phyloP scores from a whole-genome alignment of 345 rosid species.

The Salix exigua region DNA sequence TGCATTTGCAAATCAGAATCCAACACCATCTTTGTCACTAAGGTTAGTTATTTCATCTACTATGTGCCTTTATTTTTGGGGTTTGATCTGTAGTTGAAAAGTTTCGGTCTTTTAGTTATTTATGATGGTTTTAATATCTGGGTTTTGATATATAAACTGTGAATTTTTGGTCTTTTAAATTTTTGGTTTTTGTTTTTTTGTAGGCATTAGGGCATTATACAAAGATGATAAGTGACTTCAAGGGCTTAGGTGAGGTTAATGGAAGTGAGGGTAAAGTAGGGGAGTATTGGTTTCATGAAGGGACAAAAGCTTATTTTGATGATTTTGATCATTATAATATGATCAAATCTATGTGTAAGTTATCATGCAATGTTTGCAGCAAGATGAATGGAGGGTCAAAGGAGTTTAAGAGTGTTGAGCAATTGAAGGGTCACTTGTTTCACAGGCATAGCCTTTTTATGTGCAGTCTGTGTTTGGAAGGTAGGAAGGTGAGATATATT shows the following conservation, averaged over 20 bases:
- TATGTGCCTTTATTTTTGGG: background rate
- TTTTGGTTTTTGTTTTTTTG: background rate
- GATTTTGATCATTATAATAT: conserved; percentile 21
- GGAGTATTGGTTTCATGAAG: conserved; percentile 23
- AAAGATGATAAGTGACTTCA: conserved; percentile 23
- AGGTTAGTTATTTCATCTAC: background rate
- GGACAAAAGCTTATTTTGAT: conserved; percentile 22
- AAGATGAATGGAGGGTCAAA: conserved; percentile 3
- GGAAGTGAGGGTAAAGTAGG: conserved; percentile 23
- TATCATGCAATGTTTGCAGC: conserved; percentile 25
- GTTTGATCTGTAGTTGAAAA: background rate
- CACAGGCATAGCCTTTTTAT: conserved; percentile 19
- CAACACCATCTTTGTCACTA: conserved; percentile 19
- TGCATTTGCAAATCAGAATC: conserved; percentile 30
- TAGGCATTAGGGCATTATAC: conserved; percentile 30
- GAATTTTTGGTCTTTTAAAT: background rate
- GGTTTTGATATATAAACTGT: background rate
- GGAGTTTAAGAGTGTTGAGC: conserved; percentile 22
- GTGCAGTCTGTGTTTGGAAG: conserved; percentile 29
- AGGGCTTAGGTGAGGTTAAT: background rate
- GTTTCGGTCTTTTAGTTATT: background rate
- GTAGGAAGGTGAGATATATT: conserved; percentile 23
- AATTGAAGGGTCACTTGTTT: conserved; percentile 24
- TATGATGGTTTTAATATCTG: background rate
- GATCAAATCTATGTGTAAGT: conserved; percentile 23